Evolutionary conservation across 2,329 filamentous ascomycete genomes (phyloP), one percentile per base, ranked within the genome.

Genomic region (Colletotrichum chlorophyti): DNA sequence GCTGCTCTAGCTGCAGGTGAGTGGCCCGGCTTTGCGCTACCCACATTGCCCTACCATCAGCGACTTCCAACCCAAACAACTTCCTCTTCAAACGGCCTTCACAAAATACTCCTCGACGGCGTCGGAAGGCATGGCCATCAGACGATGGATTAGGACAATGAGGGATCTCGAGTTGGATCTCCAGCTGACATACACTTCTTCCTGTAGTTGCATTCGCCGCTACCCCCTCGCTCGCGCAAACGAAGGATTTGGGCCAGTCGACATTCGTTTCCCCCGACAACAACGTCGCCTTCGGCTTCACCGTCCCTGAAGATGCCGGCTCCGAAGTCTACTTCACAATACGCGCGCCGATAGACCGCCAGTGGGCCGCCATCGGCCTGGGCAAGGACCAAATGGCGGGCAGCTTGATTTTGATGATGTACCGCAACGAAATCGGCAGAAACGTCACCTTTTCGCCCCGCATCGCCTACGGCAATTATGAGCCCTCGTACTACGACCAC

Each of bases 381-480:
- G 84, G 84, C 41, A 76, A 74, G 53, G 64, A 76, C 42, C 76
- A 78, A 64, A 85, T 85, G 79, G 70, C 74, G 3, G 76, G 80
- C 46, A 74, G 82, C 7, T 73, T 86, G 21, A 80, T 83, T 55
- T 76, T 86, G 40, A 76, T 86, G 65, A 70, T 80, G n/a, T 86
- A 87, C 71, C 70, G 74, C 41, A 79, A 78, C 53, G 67, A 70
- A 5, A 72, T 72, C 6, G 76, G 74, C 50, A 69, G 76, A 49
- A 81, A 82, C 62, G 76, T 85, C 53, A 86, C 82, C 23, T 74
- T 87, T 54, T 85, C 82, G 23, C 81, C 83, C 2, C 82, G 84
- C 47, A 66, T 81, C 27, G 73, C 77, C 31, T 72, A 74, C 48
- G 80, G 77, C 40, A 73, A 85, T 63, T 76, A 75, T 63, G 84